A percentile compares a stretch with the other conserved stretches of the same genome.
Evolutionary conservation across 306 rosid species (phyloP).

Genomic region (Vicia sativa): DNA sequence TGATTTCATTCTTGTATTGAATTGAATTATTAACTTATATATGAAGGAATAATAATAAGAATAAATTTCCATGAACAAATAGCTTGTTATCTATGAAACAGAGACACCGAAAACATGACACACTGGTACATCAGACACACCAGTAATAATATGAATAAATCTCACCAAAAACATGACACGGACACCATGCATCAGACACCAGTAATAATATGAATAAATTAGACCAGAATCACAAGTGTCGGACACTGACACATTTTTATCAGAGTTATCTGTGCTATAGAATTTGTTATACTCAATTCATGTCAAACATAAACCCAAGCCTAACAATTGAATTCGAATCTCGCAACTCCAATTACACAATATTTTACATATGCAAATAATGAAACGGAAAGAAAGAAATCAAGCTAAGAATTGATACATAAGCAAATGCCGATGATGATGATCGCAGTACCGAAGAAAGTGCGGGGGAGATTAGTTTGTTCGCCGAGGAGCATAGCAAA

Average conservation of each 20-base stretch:
- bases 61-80: background rate
- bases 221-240: no score
- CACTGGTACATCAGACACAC: no score
- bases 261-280: no score
- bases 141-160: no score
- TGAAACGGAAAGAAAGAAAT: background rate
- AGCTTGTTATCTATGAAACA: no score
- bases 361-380: background rate
- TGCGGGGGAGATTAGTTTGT: slow-evolving; percentile 55
- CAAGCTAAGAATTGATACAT: slow-evolving; percentile 53
- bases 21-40: background rate
- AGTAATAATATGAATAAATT: no score
- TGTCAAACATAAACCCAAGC: slow-evolving; percentile 3
- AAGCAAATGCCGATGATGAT: slow-evolving; percentile 75
- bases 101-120: no score
- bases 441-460: slow-evolving; percentile 72
- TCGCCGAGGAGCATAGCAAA: slow-evolving; percentile 76
- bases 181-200: no score
- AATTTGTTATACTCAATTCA: background rate
- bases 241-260: no score
- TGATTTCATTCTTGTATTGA: slow-evolving; percentile 6
- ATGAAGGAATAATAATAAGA: background rate
- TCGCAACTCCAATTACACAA: background rate
- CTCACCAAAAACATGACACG: no score
- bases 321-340: background rate